A percentile compares a stretch with the other conserved stretches of the same genome.
Evolutionary conservation across 768 basidiomycete genomes (phyloP).

Genomic region (Boletus tylopilopsis): DNA sequence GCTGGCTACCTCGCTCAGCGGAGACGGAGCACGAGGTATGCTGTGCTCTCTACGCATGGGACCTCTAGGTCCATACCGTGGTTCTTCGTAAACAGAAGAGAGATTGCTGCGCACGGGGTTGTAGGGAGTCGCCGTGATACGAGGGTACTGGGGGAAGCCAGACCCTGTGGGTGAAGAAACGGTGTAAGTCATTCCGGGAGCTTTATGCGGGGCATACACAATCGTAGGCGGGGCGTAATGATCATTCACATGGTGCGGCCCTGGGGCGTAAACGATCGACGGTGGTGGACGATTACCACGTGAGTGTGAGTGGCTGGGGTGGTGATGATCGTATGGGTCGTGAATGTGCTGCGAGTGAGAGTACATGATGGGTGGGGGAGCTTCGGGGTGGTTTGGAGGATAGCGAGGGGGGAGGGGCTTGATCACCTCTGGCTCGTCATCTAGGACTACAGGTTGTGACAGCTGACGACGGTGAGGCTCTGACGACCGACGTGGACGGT

Average conservation of each 20-base stretch:
- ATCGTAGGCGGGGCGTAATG: conserved; percentile 61
- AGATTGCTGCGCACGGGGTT: conserved; percentile 37
- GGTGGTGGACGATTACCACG: conserved; percentile 42
- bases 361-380: conserved; percentile 29
- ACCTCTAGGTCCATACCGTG: conserved; percentile 27
- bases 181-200: conserved; percentile 64
- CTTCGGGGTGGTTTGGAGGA: conserved; percentile 20
- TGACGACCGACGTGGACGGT: conserved; percentile 30
- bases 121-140: conserved; percentile 40
- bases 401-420: conserved; percentile 32
- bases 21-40: conserved; percentile 35
- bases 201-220: conserved; percentile 51
- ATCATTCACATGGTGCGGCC: conserved; percentile 38
- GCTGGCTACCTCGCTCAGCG: conserved; percentile 39
- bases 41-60: conserved; percentile 27
- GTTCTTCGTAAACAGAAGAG: conserved; percentile 38
- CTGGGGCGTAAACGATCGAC: conserved; percentile 59
- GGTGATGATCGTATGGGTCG: conserved; percentile 30
- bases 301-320: conserved; percentile 35
- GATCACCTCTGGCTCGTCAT: conserved; percentile 32
- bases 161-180: conserved; percentile 54
- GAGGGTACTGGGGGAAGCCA: conserved; percentile 38
- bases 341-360: conserved; percentile 41
- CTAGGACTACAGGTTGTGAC: conserved; percentile 13
- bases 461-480: conserved; percentile 26